phyloP scores from a whole-genome alignment of 2,329 filamentous ascomycete species.

The Ceratocystis destructans region DNA sequence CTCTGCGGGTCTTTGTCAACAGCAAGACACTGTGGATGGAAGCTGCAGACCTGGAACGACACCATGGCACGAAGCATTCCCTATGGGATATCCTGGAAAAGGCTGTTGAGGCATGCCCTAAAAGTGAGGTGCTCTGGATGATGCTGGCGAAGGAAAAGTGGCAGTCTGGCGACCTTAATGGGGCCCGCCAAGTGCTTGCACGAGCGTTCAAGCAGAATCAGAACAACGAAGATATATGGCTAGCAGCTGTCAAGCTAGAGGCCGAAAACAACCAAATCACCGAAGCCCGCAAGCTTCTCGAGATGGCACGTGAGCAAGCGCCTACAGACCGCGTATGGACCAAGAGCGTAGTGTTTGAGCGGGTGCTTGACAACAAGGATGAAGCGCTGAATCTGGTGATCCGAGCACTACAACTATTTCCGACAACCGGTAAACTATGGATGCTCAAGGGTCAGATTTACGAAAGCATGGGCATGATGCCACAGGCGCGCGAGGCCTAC shows the following conservation, averaged over 20 bases:
- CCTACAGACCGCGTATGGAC: constrained; percentile 96
- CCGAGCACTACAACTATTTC: constrained; percentile 75
- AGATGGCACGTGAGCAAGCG: constrained; percentile 71
- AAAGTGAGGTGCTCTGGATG: constrained; percentile 87
- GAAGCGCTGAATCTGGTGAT: constrained; percentile 76
- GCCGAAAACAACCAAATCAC: constrained; percentile 74
- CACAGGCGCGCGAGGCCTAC: constrained; percentile 82
- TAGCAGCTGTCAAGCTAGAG: constrained; percentile 90
- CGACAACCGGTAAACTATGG: constrained; percentile 76
- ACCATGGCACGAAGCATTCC: constrained; percentile 70
- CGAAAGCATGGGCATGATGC: constrained; percentile 62
- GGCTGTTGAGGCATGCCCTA: constrained; percentile 83
- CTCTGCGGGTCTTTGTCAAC: constrained; percentile 75
- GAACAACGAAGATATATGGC: constrained; percentile 96
- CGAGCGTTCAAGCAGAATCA: constrained; percentile 89
- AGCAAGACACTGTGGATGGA: constrained; percentile 82
- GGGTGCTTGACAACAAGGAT: constrained; percentile 66
- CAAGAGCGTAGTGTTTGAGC: constrained; percentile 87
- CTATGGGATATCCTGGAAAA: constrained; percentile 80
- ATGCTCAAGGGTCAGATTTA: constrained; percentile 99
- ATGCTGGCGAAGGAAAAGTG: constrained; percentile 91
- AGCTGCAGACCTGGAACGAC: constrained; percentile 80
- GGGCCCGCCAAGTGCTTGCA: constrained; percentile 71
- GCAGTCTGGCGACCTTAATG: constrained; percentile 76
- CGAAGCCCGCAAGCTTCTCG: constrained; percentile 67